Evolutionary conservation across 768 basidiomycete genomes (phyloP).

Genomic region (Calvatia gigantea): DNA sequence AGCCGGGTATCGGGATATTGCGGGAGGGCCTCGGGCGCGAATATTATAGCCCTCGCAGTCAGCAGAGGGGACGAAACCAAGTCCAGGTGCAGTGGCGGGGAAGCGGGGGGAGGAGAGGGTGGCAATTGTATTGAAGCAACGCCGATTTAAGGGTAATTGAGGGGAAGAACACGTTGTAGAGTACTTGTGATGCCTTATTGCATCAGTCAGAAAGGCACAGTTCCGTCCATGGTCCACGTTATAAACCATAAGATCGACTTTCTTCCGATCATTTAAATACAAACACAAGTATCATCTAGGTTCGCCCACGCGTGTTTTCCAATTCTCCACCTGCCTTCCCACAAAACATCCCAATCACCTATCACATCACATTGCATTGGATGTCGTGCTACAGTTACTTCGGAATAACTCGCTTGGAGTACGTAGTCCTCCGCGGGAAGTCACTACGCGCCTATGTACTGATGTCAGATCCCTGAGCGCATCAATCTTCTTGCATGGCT

Average conservation of each 20-base stretch:
- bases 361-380: neutral
- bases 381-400: neutral
- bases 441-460: too few relatives aligned
- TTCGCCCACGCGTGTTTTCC: constrained; percentile 7
- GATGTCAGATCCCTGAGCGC: constrained; percentile 1
- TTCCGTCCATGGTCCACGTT: constrained; percentile 2
- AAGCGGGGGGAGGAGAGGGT: too few relatives aligned
- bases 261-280: neutral
- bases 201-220: neutral
- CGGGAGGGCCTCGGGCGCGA: neutral
- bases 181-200: constrained; percentile 4
- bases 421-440: neutral
- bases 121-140: constrained; percentile 3
- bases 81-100: neutral
- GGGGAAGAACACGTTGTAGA: constrained; percentile 10
- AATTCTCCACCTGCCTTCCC: constrained; percentile 1
- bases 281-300: neutral
- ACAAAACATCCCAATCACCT: neutral
- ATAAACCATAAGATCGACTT: constrained; percentile 6
- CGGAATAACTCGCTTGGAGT: neutral
- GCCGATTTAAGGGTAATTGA: constrained; percentile 5
- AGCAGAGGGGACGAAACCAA: neutral
- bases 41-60: neutral
- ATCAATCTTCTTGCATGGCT: constrained; percentile 6
- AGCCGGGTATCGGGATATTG: neutral